Conservation (phyloP, 2,329 filamentous ascomycete species). For the Madurella fahalii region DNA sequence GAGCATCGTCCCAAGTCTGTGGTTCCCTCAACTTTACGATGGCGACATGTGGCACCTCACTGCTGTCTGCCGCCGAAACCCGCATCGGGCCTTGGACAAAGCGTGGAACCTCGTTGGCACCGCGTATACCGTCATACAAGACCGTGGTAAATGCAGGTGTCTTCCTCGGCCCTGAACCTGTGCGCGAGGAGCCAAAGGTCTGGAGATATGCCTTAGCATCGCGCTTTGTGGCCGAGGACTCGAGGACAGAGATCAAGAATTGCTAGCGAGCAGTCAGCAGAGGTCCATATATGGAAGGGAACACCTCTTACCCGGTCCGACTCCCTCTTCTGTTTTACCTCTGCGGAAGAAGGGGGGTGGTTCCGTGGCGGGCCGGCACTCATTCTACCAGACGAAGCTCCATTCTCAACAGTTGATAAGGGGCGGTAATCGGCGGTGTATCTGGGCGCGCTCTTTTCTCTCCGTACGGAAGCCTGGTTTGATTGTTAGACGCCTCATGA, state of each 20-base stretch:
- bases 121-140: conserved; percentile 26
- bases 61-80: conserved; percentile 28
- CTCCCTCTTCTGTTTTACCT: conserved; percentile 44
- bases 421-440: conserved; percentile 6
- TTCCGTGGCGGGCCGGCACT: conserved; percentile 5
- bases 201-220: conserved; percentile 90
- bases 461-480: conserved; percentile 16
- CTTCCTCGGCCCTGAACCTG: conserved; percentile 30
- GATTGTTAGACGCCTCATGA: conserved; percentile 4
- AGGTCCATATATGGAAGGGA: background rate
- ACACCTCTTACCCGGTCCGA: conserved; percentile 42
- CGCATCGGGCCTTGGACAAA: conserved; percentile 34
- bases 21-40: conserved; percentile 79
- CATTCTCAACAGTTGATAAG: conserved; percentile 18
- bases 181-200: conserved; percentile 60
- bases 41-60: conserved; percentile 64
- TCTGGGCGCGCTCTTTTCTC: conserved; percentile 3
- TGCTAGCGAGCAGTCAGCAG: conserved; percentile 45
- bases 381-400: conserved; percentile 7
- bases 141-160: conserved; percentile 29
- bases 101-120: conserved; percentile 32
- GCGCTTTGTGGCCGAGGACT: conserved; percentile 84
- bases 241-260: conserved; percentile 80
- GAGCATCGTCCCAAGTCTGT: conserved; percentile 64
- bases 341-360: conserved; percentile 39